A percentile compares a stretch with the other conserved stretches of the same genome.
Evolutionary conservation across 2,329 filamentous ascomycete species (phyloP).

Genomic region (Rugonectria rugulosa): DNA sequence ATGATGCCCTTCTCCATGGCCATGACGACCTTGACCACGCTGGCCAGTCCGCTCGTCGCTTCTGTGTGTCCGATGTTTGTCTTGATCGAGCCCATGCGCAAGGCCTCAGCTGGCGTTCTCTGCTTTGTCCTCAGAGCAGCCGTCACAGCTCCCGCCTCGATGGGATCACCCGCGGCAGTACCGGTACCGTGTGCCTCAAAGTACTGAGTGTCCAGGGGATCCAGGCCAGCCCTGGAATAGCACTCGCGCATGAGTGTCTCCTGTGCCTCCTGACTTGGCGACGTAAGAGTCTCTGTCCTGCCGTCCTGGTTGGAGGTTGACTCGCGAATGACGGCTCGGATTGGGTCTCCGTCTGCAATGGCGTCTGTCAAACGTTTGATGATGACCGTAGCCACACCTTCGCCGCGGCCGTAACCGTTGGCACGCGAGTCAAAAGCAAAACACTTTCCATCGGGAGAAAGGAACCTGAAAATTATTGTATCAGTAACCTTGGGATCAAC

Average conservation of each 20-base stretch:
- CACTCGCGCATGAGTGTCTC: neutral
- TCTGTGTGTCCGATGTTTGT: conserved; percentile 1
- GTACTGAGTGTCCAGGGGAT: neutral
- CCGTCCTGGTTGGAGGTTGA: neutral
- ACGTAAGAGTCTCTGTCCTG: neutral
- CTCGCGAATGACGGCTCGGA: neutral
- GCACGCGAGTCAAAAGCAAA: conserved; percentile 1
- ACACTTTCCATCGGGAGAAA: neutral
- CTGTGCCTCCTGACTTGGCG: neutral
- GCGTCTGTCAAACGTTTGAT: neutral
- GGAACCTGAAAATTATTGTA: neutral
- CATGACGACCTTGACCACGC: neutral
- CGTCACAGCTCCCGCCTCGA: neutral
- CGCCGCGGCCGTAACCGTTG: neutral
- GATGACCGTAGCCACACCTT: conserved; percentile 4
- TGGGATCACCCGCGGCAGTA: neutral
- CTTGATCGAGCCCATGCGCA: neutral
- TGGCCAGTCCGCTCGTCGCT: neutral
- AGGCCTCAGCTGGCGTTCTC: neutral
- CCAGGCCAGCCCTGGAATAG: neutral
- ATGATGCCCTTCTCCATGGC: neutral
- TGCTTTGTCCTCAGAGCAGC: neutral
- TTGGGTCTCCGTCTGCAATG: neutral
- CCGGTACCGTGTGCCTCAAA: neutral
- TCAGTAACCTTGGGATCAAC: too few species aligned